phyloP scores from a whole-genome alignment of 2,329 filamentous ascomycete genomes.

The Cladosporium sp. region DNA sequence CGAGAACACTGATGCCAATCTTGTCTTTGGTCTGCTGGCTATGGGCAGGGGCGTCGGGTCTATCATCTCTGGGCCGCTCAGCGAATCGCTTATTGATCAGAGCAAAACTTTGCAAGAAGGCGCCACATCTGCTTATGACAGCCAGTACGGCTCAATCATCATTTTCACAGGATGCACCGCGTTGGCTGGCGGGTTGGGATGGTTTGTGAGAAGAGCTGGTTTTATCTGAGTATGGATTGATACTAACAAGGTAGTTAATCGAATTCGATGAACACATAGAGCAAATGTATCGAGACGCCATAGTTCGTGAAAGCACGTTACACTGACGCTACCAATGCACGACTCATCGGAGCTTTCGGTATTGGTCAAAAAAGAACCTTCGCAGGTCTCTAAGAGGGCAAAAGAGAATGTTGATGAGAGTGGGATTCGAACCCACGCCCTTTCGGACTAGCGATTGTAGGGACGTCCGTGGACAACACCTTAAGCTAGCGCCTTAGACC shows the following conservation, averaged over 20 bases:
- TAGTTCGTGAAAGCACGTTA: too few relatives aligned
- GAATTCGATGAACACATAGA: too few relatives aligned
- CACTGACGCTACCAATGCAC: too few relatives aligned
- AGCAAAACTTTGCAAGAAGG: slow-evolving; percentile 32
- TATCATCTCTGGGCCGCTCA: slow-evolving; percentile 46
- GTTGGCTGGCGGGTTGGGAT: slow-evolving; percentile 19
- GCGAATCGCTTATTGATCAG: slow-evolving; percentile 38
- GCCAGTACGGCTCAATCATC: slow-evolving; percentile 37
- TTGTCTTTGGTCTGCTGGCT: slow-evolving; percentile 45
- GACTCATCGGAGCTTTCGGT: too few relatives aligned
- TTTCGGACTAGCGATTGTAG: slow-evolving; percentile 21
- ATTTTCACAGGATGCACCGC: slow-evolving; percentile 38
- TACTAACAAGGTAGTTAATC: too few relatives aligned
- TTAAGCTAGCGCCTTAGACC: slow-evolving; percentile 16
- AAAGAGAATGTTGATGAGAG: slow-evolving; percentile 21
- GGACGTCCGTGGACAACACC: slow-evolving; percentile 10
- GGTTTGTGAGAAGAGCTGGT: slow-evolving; percentile 9
- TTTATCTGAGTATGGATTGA: neutral
- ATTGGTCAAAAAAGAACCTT: neutral
- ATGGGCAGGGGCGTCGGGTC: slow-evolving; percentile 48
- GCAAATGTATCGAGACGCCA: too few relatives aligned
- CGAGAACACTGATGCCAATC: slow-evolving; percentile 37
- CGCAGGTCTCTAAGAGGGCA: neutral
- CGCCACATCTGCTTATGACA: slow-evolving; percentile 36
- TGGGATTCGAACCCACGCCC: slow-evolving; percentile 26